Conservation (phyloP, 768 basidiomycete species). For the Terana coerulea region DNA sequence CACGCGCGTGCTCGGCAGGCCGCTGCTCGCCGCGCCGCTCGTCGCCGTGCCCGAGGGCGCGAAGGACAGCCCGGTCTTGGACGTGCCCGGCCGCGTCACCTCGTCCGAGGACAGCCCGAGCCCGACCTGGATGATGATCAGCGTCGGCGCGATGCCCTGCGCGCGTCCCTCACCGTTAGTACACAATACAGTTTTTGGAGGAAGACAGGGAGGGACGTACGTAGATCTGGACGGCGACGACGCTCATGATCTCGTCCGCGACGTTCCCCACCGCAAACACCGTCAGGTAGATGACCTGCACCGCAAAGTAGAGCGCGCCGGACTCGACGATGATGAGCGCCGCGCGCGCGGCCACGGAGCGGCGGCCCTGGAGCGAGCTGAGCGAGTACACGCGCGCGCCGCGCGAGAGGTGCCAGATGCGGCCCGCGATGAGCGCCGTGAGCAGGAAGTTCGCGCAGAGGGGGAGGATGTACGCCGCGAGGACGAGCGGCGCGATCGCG, state of each 20-base stretch:
- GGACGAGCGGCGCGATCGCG: conserved; percentile 30
- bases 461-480: conserved; percentile 35
- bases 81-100: not conserved
- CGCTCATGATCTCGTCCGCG: conserved; percentile 32
- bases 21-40: not conserved
- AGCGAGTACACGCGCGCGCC: not conserved
- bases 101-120: conserved; percentile 13
- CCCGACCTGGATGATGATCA: conserved; percentile 18
- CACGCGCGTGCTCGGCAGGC: not conserved
- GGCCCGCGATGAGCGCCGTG: conserved; percentile 37
- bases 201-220: conserved; percentile 24
- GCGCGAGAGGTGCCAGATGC: conserved; percentile 21
- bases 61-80: not conserved
- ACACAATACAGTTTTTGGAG: not conserved
- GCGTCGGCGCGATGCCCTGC: conserved; percentile 21
- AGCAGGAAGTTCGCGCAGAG: conserved; percentile 39
- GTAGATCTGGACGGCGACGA: conserved; percentile 37
- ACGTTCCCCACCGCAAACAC: conserved; percentile 31
- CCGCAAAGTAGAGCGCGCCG: conserved; percentile 34
- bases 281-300: conserved; percentile 35
- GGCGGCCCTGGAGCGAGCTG: not conserved
- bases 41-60: not conserved
- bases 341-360: not conserved
- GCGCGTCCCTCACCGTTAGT: not conserved
- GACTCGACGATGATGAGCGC: conserved; percentile 33